Percentiles rank a stretch among this genome's conserved stretches.
Evolutionary conservation across 1,139 yeast genomes (phyloP).

Genomic region (Candida sanyaensis): DNA sequence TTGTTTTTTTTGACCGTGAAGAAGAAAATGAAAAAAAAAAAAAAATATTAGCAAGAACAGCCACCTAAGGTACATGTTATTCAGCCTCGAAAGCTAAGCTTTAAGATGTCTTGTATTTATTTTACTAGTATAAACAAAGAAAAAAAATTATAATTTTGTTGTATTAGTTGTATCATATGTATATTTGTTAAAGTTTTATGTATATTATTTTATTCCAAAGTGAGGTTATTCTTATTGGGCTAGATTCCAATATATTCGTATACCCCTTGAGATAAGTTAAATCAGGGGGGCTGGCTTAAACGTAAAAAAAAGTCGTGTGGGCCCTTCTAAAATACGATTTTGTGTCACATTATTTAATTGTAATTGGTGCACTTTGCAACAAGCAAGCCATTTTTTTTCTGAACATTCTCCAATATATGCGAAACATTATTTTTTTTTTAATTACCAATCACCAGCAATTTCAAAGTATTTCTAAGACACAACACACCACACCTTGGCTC

Average conservation of each 20-base stretch:
- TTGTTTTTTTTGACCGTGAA: no score
- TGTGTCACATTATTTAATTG: neutral
- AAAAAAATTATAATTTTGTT: neutral
- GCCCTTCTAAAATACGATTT: neutral
- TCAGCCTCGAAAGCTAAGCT: neutral
- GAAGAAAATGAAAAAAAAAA: no score
- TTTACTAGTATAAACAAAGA: neutral
- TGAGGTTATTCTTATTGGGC: neutral
- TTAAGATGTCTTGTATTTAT: neutral
- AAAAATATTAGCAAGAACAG: no score
- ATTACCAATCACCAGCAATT: neutral
- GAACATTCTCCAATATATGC: neutral
- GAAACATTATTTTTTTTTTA: neutral
- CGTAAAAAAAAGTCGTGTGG: neutral
- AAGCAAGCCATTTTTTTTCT: constrained; percentile 7
- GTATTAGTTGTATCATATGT: neutral
- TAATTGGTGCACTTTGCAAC: constrained; percentile 2
- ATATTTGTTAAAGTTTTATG: neutral
- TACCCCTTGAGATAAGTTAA: neutral
- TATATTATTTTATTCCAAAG: neutral
- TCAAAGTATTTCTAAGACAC: neutral
- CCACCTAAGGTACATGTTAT: neutral
- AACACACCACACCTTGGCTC: neutral
- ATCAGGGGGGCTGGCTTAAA: neutral
- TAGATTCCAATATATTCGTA: neutral